A percentile compares a stretch with the other conserved stretches of the same genome.
Conservation (phyloP, 225 moss, liverwort and hornwort species). For the Polytrichum formosum region DNA sequence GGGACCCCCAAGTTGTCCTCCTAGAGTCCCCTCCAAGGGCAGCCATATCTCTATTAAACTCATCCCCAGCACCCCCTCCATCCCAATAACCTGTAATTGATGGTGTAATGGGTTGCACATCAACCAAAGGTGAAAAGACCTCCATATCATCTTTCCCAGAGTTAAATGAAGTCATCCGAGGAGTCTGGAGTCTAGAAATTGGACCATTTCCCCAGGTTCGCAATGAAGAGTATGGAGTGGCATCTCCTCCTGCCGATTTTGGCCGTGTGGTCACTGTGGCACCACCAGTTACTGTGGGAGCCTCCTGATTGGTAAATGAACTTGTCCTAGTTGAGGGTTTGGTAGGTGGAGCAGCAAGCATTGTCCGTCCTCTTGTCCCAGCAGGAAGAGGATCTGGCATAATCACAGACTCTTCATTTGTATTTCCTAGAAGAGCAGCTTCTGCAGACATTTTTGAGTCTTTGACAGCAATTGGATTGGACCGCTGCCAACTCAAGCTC, state of each 20-base stretch:
- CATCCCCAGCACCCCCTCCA: conserved; percentile 72
- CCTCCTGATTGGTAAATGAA: conserved; percentile 58
- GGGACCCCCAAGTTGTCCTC: conserved; percentile 36
- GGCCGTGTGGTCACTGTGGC: conserved; percentile 40
- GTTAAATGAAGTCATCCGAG: conserved; percentile 64
- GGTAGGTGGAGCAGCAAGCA: conserved; percentile 43
- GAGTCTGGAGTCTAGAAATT: conserved; percentile 74
- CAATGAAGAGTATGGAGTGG: conserved; percentile 39
- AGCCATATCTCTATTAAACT: conserved; percentile 56
- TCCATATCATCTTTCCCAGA: conserved; percentile 98
- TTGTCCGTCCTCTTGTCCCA: conserved; percentile 69
- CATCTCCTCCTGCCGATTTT: conserved; percentile 65
- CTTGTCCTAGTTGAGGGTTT: conserved; percentile 58
- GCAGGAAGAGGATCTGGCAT: conserved; percentile 99
- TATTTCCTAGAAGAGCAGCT: conserved; percentile 80
- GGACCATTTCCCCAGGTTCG: conserved; percentile 81
- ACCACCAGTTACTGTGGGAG: conserved; percentile 32
- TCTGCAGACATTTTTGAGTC: conserved; percentile 82
- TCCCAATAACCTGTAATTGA: conserved; percentile 89
- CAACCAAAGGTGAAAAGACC: conserved; percentile 97
- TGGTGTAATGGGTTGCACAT: conserved; percentile 97
- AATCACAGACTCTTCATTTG: conserved; percentile 90
- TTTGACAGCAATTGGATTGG: conserved; percentile 84
- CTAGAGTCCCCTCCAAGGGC: conserved; percentile 40
- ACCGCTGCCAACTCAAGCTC: conserved; percentile 98